Evolutionary conservation across 768 basidiomycete genomes (phyloP), one percentile per base, ranked within the genome.

Genomic region (Auriscalpium orientale): DNA sequence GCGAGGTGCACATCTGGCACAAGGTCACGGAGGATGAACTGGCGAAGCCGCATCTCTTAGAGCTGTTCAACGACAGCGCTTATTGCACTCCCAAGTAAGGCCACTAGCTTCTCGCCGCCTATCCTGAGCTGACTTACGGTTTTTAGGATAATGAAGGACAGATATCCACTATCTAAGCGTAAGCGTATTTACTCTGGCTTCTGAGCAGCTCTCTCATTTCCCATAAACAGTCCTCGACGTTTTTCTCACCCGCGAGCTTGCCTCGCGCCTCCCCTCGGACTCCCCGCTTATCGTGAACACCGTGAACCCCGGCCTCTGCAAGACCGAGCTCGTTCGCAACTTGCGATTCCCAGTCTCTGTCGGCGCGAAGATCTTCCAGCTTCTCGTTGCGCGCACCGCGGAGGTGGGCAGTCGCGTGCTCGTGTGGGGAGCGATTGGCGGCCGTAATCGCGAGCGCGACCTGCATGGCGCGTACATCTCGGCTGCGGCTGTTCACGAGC

Each of bases 371-470:
- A 6, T 37, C 10, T 22, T 34, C 12, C 16, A 40, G 57, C 18
- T 15, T 20, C 34, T 51, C 16, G 18, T 50, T 36, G 36, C 34
- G n/a, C 50, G 43, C 15, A 66, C 68, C 0, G 15, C 66, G 0
- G 68, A 72, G 54, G 62, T 71, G 46, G 74, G 73, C 1, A 69
- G 70, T 35, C 71, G 73, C 13, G 66, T 68, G 48, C 61, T 75
- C 22, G 46, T 75, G 4, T 72, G 65, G 35, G 65, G 54, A 6
- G 70, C 71, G 3, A 45, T 70, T 2, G 69, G 63, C 7, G 64
- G 49, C 44, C 62, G 58, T 12, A 54, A 66, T 4, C 38, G 63
- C 3, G 67, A 66, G 28, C 15, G 51, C 15, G 34, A 34, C 16
- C 56, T 70, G 60, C 62, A 62, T n/a, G 67, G 65, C 0, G 65